A percentile compares a stretch with the other conserved stretches of the same genome.
Conservation (phyloP, 106 monocot species). For the Vanilla planifolia region DNA sequence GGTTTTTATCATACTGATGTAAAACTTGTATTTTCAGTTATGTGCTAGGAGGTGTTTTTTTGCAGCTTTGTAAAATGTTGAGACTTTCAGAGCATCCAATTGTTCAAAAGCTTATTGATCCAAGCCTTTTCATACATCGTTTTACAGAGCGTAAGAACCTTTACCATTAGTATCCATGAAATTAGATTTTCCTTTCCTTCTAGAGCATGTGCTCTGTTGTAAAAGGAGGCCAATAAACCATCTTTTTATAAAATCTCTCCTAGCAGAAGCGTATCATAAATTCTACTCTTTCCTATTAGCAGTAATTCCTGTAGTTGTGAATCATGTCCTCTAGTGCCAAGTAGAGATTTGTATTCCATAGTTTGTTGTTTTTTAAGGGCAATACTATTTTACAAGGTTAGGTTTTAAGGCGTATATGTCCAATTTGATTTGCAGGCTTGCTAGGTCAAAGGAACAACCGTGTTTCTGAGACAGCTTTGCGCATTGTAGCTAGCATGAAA, state of each 20-base stretch:
- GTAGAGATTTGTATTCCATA: no score
- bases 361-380: background rate
- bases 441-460: constrained; percentile 44
- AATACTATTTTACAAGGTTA: background rate
- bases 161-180: background rate
- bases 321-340: no score
- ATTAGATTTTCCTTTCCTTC: background rate
- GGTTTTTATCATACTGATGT: constrained; percentile 18
- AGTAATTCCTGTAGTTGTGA: no score
- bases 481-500: constrained; percentile 92
- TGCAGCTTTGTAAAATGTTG: constrained; percentile 81
- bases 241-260: background rate
- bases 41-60: constrained; percentile 93
- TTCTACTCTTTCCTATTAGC: background rate
- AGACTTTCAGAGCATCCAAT: constrained; percentile 78
- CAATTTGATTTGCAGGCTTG: constrained; percentile 38
- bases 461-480: constrained; percentile 67
- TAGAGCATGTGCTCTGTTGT: background rate
- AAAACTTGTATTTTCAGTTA: constrained; percentile 65
- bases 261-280: background rate
- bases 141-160: constrained; percentile 68
- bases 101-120: constrained; percentile 79
- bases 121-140: constrained; percentile 85
- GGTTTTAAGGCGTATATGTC: background rate
- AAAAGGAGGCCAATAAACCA: background rate